Evolutionary conservation across 2,329 filamentous ascomycete species (phyloP).

Genomic region (Westerdykella ornata): DNA sequence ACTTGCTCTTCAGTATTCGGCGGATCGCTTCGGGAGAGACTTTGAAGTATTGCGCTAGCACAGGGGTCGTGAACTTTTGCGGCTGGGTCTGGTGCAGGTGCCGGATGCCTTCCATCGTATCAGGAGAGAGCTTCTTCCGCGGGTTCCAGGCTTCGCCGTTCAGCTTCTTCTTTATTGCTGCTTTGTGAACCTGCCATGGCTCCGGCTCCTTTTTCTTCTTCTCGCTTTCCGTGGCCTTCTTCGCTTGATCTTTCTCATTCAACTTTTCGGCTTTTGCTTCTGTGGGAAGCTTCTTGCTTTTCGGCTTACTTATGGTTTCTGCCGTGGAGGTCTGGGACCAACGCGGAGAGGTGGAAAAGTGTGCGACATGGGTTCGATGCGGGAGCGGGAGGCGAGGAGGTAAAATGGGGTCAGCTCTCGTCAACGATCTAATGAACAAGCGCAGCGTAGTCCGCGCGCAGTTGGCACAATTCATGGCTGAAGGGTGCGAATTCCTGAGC

Average conservation of each 20-base stretch:
- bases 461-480: constrained; percentile 24
- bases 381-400: constrained; percentile 4
- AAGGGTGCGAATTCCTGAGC: neutral
- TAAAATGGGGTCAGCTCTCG: constrained; percentile 2
- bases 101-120: constrained; percentile 84
- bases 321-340: neutral
- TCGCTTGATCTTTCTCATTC: constrained; percentile 32
- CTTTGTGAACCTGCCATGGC: constrained; percentile 70
- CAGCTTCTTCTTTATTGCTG: constrained; percentile 69
- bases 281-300: neutral
- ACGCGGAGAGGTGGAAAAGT: constrained; percentile 13
- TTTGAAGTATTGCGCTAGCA: constrained; percentile 71
- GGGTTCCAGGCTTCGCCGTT: constrained; percentile 70
- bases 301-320: neutral
- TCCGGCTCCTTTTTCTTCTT: constrained; percentile 32
- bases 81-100: constrained; percentile 73
- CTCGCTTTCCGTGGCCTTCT: constrained; percentile 5
- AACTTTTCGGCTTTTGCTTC: constrained; percentile 19
- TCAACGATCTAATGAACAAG: constrained; percentile 18
- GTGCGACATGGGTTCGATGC: constrained; percentile 4
- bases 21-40: constrained; percentile 83
- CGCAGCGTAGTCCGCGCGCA: constrained; percentile 20
- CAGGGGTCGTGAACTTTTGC: constrained; percentile 64
- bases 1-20: constrained; percentile 76
- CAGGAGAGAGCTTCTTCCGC: constrained; percentile 79